Percentiles rank a stretch among this genome's conserved stretches.
Evolutionary conservation across 305 asterid species (phyloP).

Genomic region (Fraxinus xanthoxyloides): DNA sequence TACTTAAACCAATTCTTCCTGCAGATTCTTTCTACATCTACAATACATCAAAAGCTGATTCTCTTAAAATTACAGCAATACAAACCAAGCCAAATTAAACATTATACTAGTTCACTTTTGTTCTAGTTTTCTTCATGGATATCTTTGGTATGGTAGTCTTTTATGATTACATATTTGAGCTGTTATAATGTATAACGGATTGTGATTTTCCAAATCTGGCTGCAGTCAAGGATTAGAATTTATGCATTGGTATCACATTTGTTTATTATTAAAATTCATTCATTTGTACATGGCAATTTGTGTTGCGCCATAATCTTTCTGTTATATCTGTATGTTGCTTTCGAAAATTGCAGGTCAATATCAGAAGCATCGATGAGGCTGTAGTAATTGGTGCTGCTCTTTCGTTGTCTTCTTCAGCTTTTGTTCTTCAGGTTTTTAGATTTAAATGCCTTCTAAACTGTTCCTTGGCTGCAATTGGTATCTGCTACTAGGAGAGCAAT

Average conservation of each 20-base stretch:
- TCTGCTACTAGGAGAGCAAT: background rate
- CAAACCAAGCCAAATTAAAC: background rate
- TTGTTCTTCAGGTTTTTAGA: conserved; percentile 86
- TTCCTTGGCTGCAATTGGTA: background rate
- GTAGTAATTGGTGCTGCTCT: conserved; percentile 98
- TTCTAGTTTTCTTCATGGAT: background rate
- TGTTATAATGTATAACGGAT: background rate
- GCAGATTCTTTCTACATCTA: background rate
- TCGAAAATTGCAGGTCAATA: conserved; percentile 68
- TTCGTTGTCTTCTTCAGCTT: conserved; percentile 95
- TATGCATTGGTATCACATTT: background rate
- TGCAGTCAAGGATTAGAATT: background rate
- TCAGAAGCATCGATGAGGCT: conserved; percentile 97
- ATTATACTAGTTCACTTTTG: background rate
- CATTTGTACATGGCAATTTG: background rate
- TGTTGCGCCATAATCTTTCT: conserved; percentile 13
- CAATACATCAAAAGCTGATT: no score
- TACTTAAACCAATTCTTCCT: background rate
- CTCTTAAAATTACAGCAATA: background rate
- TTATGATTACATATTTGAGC: background rate
- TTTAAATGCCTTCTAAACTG: conserved; percentile 12
- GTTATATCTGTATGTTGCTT: conserved; percentile 16
- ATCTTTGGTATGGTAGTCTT: background rate
- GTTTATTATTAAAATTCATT: background rate
- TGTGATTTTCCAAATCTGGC: background rate